Evolutionary conservation across 768 basidiomycete species (phyloP).

Genomic region (Thelephora aurantiotincta): DNA sequence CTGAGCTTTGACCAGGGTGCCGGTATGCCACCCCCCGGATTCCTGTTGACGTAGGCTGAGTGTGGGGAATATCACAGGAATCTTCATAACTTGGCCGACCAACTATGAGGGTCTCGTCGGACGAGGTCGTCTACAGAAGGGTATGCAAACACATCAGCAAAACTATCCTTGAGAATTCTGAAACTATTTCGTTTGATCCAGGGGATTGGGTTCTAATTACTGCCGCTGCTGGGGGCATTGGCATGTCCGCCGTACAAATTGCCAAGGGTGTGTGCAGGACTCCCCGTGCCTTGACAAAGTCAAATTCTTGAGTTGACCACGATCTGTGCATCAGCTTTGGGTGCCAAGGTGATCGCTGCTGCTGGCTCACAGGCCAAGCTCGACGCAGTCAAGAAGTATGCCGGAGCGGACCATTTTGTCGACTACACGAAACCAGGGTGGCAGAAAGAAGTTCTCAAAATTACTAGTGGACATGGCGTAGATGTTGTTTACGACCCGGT

Average conservation of each 20-base stretch:
- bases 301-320: neutral
- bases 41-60: neutral
- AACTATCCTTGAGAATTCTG: neutral
- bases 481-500: conserved; percentile 84
- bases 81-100: conserved; percentile 87
- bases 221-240: conserved; percentile 94
- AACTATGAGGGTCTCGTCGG: conserved; percentile 86
- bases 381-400: conserved; percentile 56
- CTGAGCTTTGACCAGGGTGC: conserved; percentile 81
- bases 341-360: conserved; percentile 91
- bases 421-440: conserved; percentile 70
- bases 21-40: conserved; percentile 25
- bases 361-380: conserved; percentile 72
- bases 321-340: conserved; percentile 43
- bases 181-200: conserved; percentile 12
- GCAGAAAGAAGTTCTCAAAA: conserved; percentile 79
- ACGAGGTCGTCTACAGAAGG: conserved; percentile 65
- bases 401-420: conserved; percentile 73
- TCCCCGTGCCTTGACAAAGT: neutral
- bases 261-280: conserved; percentile 54
- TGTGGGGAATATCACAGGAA: conserved; percentile 30
- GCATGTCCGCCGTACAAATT: conserved; percentile 82
- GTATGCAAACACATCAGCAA: conserved; percentile 21
- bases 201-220: conserved; percentile 90
- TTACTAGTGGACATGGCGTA: conserved; percentile 77